Evolutionary conservation across 331 rosid genomes (phyloP), one percentile per base, ranked within the genome.

Genomic region (Malus hybrid): DNA sequence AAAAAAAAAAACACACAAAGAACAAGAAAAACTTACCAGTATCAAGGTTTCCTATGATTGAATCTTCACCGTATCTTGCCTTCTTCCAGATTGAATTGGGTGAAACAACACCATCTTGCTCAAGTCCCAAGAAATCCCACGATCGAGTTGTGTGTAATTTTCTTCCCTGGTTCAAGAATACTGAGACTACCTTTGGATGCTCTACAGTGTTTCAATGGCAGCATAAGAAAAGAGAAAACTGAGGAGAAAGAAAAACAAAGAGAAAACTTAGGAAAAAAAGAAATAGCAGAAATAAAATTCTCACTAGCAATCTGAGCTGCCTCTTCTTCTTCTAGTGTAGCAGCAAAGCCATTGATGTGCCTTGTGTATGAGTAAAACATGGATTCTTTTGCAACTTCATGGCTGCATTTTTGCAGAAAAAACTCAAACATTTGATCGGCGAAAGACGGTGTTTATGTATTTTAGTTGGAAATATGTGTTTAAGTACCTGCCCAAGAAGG

Each of bases 281-380:
- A 33, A 50, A 30, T 12, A 18, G 39, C 46, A 39, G 46, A 39
- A 36, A 39, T 9, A n/a, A 6, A 66, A 1, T 24, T 56, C 84
- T 66, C 12, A 89, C 98, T 85, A 1, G 91, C 80, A 28, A 93
- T 85, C 78, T 88, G 71, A 50, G 78, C 77, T 33, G 97, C 97
- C 20, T 89, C 88, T 55, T 85, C 79, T 65, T 89, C 96, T 66
- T 91, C 97, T 46, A 93, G 73, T 52, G 42, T 85, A 20, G 98
- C 98, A 63, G 98, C 97, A 77, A 93, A 93, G 19, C 98, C 98
- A 84, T 93, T 93, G 83, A 93, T 93, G 60, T 93, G 93, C 74
- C 75, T 88, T 69, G 98, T 89, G 75, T 93, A 91, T 10, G 98
- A 93, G 84, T 93, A 93, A 79, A 89, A 86, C 7, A 93, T 84